Evolutionary conservation across 352 stramenopile species (phyloP), one percentile per base, ranked within the genome.

Genomic region (Pythium phragmitis): DNA sequence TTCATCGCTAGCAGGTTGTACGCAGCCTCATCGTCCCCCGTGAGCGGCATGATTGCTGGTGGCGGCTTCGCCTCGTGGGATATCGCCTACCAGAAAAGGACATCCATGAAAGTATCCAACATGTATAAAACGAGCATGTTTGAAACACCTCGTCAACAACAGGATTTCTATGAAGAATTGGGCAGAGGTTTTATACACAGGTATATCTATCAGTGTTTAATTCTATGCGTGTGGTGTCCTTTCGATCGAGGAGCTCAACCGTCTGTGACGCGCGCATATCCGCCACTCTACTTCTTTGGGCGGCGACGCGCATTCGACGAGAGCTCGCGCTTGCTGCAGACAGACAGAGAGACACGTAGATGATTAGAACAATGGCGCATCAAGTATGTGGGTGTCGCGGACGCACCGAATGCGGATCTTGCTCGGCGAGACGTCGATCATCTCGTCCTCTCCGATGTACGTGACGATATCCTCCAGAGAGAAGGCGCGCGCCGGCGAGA

Each of bases 361-460:
- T 5, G 4, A 28, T 21, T 6, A 42, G 37, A 21, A 42, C 11
- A 42, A 6, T 42, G 37, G 7, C 9, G 37, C 37, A 42, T 11
- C 21, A 48, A 43, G 14, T 30, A 21, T 21, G 21, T 21, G 21
- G 21, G 21, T 21, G 21, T 21, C 1, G 21, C 21, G 21, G 21
- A 21, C 73, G 26, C 55, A 85, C 76, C 77, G 70, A 72, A 99
- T 93, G 58, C 97, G 88, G 48, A 99, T 97, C 68, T 82, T 96
- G 26, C 74, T 75, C 17, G 97, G 97, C 43, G 97, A 99, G 14
- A 99, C 91, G 72, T 99, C 97, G 60, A 99, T 97, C 73, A 99
- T 98, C 78, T 99, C 97, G 75, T 99, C 97, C 49, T 98, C 90
- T 52, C 80, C 85, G 69, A 99, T 92, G 75, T 99, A 99, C 6